A percentile compares a stretch with the other conserved stretches of the same genome.
phyloP scores from a whole-genome alignment of 1,284 basidiomycete genomes.

The Sporisorium exsertum region DNA sequence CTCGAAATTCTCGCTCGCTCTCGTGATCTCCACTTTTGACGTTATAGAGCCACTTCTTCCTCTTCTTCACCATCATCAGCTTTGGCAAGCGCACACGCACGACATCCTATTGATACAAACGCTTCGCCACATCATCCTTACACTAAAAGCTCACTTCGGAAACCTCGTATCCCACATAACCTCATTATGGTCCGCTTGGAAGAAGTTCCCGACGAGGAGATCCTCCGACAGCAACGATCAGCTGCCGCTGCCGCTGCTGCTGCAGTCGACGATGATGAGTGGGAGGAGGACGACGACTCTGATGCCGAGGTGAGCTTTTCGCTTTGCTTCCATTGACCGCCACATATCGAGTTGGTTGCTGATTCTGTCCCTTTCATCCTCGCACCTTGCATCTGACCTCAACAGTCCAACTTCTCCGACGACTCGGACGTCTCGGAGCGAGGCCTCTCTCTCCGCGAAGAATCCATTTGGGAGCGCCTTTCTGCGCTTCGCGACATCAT shows the following conservation, averaged over 20 bases:
- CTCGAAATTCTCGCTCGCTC: slow-evolving; percentile 8
- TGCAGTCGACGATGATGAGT: slow-evolving; percentile 42
- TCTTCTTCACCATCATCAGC: slow-evolving; percentile 2
- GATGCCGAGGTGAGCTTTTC: slow-evolving; percentile 41
- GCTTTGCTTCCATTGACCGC: not conserved
- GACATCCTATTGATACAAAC: not conserved
- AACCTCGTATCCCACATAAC: not conserved
- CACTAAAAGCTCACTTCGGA: not conserved
- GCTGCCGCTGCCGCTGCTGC: slow-evolving; percentile 31
- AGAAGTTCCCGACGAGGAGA: slow-evolving; percentile 57
- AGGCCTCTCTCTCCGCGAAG: slow-evolving; percentile 69
- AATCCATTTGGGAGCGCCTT: slow-evolving; percentile 89
- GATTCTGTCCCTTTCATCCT: not conserved
- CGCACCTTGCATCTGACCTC: not conserved
- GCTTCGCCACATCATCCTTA: not conserved
- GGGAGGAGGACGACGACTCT: slow-evolving; percentile 45
- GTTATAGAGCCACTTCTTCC: not conserved
- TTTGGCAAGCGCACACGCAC: not conserved
- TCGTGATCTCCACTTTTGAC: slow-evolving; percentile 38
- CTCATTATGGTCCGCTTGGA: slow-evolving; percentile 47
- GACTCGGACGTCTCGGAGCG: slow-evolving; percentile 62
- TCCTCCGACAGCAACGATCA: slow-evolving; percentile 45
- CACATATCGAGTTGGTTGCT: not conserved
- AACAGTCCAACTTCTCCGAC: slow-evolving; percentile 56
- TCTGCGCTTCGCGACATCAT: slow-evolving; percentile 94